Percentiles rank a stretch among this genome's conserved stretches.
phyloP scores from a whole-genome alignment of 495 filamentous ascomycete species.

The Pyronema omphalodes region DNA sequence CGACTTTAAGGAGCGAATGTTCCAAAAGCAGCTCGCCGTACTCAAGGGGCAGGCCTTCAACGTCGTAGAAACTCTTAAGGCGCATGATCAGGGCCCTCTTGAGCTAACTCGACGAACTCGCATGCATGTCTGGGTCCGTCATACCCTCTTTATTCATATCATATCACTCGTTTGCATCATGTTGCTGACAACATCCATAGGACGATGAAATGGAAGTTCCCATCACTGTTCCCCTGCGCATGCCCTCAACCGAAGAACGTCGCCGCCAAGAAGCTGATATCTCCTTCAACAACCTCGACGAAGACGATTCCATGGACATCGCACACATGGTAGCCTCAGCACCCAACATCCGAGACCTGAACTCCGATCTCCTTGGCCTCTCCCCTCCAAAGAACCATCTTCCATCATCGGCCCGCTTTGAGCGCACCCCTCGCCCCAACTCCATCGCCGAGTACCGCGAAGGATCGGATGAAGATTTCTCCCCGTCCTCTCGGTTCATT shows the following conservation, averaged over 20 bases:
- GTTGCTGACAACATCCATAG: constrained; percentile 5
- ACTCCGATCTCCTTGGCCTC: constrained; percentile 55
- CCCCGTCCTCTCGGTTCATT: too few species aligned
- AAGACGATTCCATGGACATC: constrained; percentile 68
- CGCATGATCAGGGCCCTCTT: constrained; percentile 74
- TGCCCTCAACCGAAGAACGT: constrained; percentile 57
- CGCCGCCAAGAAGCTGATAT: constrained; percentile 34
- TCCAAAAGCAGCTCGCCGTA: constrained; percentile 85
- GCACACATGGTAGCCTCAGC: constrained; percentile 48
- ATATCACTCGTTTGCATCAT: neutral
- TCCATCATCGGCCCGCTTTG: constrained; percentile 72
- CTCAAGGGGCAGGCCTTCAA: constrained; percentile 99
- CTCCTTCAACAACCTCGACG: constrained; percentile 15
- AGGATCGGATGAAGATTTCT: neutral
- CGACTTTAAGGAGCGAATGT: constrained; percentile 97
- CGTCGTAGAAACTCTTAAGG: constrained; percentile 91
- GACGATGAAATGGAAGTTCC: constrained; percentile 94
- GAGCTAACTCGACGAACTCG: constrained; percentile 78
- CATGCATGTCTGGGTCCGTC: constrained; percentile 65
- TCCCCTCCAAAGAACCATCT: constrained; percentile 45
- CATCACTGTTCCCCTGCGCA: constrained; percentile 72
- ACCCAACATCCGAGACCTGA: constrained; percentile 28
- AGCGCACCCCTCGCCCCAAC: constrained; percentile 32
- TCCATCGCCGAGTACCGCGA: neutral
- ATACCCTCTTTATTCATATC: neutral